Evolutionary conservation across 495 filamentous ascomycete genomes (phyloP), one percentile per base, ranked within the genome.

Genomic region (Trichoderma asperelloides): DNA sequence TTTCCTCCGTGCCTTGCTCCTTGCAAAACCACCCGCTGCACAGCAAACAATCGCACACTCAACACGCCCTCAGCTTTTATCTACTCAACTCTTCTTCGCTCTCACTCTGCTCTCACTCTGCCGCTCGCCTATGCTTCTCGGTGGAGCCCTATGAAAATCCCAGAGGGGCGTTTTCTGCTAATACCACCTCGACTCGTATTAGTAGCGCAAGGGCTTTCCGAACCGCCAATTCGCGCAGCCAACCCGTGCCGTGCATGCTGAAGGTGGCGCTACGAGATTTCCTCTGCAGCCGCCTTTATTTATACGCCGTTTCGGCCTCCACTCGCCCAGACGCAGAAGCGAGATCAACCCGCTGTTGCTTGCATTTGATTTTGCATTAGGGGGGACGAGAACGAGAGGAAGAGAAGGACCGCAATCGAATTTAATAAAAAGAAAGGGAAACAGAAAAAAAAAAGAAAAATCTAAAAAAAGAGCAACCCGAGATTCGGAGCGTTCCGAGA

Each of bases 1-100:
- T 18, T 28, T 13, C 25, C 21, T 62, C 55, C 55, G 13, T 63
- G 25, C 60, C 33, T 37, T 4, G 33, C 5, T 37, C 33, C 33
- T 37, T 63, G 60, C 60, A 33, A 33, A 21, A n/a, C 27, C 60
- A 63, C 60, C n/a, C n/a, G n/a, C n/a, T n/a, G n/a, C n/a, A n/a
- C 37, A 30, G 28, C 60, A 11, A 27, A 62, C 23, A 23, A 63
- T 21, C 25, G 11, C 33, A 37, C 12, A 0, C 39, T n/a, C n/a
- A n/a, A 39, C 11, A 37, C 30, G 37, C 21, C 63, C 23, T 27
- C 33, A 9, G n/a, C 63, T 3, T 25, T 43, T 64, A 11, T 30
- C 21, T 0, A 0, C 63, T 41, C 15, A 37, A 23, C 11, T 45
- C 23, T 41, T 21, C 37, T 40, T 27, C 63, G 43, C 23, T 21